Conservation (phyloP, 2,329 filamentous ascomycete genomes). For the Exutisphaerella laricina region DNA sequence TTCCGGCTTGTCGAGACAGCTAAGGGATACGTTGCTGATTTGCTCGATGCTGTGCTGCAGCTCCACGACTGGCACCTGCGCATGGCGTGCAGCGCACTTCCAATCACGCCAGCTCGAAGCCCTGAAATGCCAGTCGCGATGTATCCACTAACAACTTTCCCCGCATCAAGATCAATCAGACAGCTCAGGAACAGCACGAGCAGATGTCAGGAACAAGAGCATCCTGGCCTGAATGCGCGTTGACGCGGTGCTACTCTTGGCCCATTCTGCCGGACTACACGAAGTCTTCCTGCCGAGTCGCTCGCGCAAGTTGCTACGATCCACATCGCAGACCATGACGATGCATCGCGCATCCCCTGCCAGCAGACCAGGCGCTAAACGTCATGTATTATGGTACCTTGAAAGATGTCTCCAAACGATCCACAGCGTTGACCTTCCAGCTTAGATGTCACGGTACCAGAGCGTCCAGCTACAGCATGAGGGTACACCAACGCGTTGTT, state of each 20-base stretch:
- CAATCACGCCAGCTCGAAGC: not conserved
- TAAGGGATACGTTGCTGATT: no score
- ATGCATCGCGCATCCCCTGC: not conserved
- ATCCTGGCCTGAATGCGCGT: conserved; percentile 4
- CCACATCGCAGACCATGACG: conserved; percentile 4
- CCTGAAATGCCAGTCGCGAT: conserved; percentile 1
- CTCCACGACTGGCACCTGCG: conserved; percentile 4
- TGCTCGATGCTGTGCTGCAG: conserved; percentile 4
- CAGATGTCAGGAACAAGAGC: conserved; percentile 2
- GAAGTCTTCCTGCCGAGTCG: not conserved
- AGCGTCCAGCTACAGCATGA: not conserved
- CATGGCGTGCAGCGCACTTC: conserved; percentile 6
- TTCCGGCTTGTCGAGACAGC: not conserved
- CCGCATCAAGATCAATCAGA: conserved; percentile 14
- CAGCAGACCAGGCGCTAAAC: conserved; percentile 5
- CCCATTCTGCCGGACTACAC: no score
- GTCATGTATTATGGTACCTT: conserved; percentile 5
- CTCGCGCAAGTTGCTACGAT: conserved; percentile 1
- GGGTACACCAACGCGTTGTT: not conserved
- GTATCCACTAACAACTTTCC: conserved; percentile 9
- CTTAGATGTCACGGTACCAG: not conserved
- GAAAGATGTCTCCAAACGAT: not conserved
- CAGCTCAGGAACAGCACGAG: conserved; percentile 12
- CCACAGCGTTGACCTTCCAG: not conserved
- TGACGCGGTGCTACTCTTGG: no score